A percentile compares a stretch with the other conserved stretches of the same genome.
These are phyloP conservation scores for Phytophthora palmivora DNA, from an alignment of 352 stramenopile species.

Conservation along the genomic window DNA sequence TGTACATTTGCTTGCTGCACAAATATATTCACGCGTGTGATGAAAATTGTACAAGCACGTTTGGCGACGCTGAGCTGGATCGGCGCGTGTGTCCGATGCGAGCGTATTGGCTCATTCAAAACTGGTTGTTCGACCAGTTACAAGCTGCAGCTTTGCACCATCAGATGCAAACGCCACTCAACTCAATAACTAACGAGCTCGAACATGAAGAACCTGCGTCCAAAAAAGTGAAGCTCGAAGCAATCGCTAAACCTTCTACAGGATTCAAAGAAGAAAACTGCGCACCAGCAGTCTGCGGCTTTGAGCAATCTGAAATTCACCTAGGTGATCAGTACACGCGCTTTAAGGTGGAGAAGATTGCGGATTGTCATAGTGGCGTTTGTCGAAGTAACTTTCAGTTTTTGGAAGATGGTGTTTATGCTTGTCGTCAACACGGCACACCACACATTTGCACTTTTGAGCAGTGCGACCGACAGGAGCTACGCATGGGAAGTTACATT, in stretches of 20 bases:
- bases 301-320: conserved; percentile 65
- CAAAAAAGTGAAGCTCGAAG: conserved; percentile 29
- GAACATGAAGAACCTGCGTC: conserved; percentile 12
- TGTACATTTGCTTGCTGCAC: conserved; percentile 81
- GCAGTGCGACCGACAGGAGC: conserved; percentile 66
- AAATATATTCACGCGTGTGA: conserved; percentile 88
- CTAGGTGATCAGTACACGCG: conserved; percentile 62
- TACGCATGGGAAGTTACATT: conserved; percentile 62
- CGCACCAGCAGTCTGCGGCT: conserved; percentile 23
- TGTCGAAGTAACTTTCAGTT: conserved; percentile 67
- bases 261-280: neutral
- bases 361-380: conserved; percentile 44
- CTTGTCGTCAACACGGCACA: conserved; percentile 67
- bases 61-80: conserved; percentile 65
- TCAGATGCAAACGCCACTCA: conserved; percentile 16
- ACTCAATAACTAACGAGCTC: conserved; percentile 20
- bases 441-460: conserved; percentile 82
- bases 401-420: conserved; percentile 78
- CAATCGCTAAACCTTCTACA: neutral
- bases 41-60: conserved; percentile 71
- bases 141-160: conserved; percentile 33
- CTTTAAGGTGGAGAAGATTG: conserved; percentile 56
- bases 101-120: conserved; percentile 81
- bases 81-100: conserved; percentile 73
- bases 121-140: conserved; percentile 80